These are phyloP conservation scores for Aquilaria malaccensis DNA, from an alignment of 345 rosid species.

Conservation along the genomic window DNA sequence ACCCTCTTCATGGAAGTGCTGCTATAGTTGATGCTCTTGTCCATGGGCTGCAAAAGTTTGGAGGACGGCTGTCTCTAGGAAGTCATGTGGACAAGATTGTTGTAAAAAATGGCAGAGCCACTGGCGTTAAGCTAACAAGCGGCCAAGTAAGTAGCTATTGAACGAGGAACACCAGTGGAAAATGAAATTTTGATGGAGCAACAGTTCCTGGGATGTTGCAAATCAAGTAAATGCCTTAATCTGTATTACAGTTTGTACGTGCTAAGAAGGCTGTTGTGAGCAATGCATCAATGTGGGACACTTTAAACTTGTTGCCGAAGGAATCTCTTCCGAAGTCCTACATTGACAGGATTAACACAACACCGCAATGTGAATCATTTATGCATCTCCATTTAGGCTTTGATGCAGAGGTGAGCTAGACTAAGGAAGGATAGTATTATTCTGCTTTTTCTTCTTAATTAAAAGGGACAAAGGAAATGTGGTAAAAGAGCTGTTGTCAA, in stretches of 20 bases:
- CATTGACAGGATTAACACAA: constrained; percentile 34
- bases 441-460: constrained; percentile 2
- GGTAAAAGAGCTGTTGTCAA: too few species aligned
- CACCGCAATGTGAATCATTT: constrained; percentile 88
- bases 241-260: constrained; percentile 51
- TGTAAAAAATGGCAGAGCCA: constrained; percentile 67
- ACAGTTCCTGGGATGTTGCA: neutral
- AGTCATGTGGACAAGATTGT: constrained; percentile 79
- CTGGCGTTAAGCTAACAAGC: constrained; percentile 70
- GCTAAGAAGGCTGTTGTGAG: constrained; percentile 90
- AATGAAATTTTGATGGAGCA: neutral
- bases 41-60: constrained; percentile 76
- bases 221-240: constrained; percentile 1
- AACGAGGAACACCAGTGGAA: neutral
- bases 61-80: constrained; percentile 59
- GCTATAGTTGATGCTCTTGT: constrained; percentile 81
- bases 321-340: constrained; percentile 61
- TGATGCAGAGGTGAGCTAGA: constrained; percentile 51
- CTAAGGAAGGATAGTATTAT: neutral
- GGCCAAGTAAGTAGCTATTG: constrained; percentile 63
- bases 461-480: constrained; percentile 3
- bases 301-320: constrained; percentile 56
- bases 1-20: constrained; percentile 82
- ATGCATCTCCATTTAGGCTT: constrained; percentile 99
- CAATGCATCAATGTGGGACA: constrained; percentile 97